A percentile compares a stretch with the other conserved stretches of the same genome.
Evolutionary conservation across 495 filamentous ascomycete genomes (phyloP).

Genomic region (Pseudomonodictys pantanalensis): DNA sequence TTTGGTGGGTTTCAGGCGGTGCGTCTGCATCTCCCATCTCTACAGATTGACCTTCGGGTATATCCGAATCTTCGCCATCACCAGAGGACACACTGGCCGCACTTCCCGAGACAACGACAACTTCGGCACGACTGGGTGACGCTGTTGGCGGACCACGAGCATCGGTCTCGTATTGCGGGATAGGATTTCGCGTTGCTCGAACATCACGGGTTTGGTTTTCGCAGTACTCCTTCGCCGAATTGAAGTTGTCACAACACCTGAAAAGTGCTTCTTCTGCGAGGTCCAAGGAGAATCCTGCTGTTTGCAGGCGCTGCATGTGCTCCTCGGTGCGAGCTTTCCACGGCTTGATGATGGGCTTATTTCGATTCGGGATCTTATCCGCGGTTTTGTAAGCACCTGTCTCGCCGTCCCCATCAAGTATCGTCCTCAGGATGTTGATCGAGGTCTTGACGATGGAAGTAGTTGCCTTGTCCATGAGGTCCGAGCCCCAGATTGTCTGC

Average conservation of each 20-base stretch:
- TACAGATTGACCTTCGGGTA: slow-evolving; percentile 20
- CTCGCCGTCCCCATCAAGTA: slow-evolving; percentile 76
- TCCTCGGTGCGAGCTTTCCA: slow-evolving; percentile 36
- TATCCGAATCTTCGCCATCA: slow-evolving; percentile 18
- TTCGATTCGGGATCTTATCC: slow-evolving; percentile 50
- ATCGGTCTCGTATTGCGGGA: slow-evolving; percentile 56
- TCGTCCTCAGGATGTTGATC: slow-evolving; percentile 77
- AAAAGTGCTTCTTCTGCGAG: slow-evolving; percentile 77
- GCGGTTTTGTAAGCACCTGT: slow-evolving; percentile 58
- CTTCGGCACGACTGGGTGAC: slow-evolving; percentile 24
- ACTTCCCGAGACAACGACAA: slow-evolving; percentile 22
- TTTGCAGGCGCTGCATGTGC: slow-evolving; percentile 47
- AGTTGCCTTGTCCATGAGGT: slow-evolving; percentile 72
- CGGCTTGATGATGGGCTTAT: slow-evolving; percentile 41
- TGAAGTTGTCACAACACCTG: slow-evolving; percentile 66
- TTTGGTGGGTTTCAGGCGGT: not conserved
- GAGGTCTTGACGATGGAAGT: slow-evolving; percentile 72
- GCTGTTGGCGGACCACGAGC: not conserved
- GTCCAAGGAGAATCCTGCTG: slow-evolving; percentile 53
- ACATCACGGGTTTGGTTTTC: slow-evolving; percentile 48
- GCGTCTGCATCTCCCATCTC: slow-evolving; percentile 28
- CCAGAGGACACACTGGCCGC: slow-evolving; percentile 15
- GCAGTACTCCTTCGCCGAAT: slow-evolving; percentile 71
- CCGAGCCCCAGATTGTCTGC: slow-evolving; percentile 76
- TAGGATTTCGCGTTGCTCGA: slow-evolving; percentile 54